Conservation (phyloP, 2,329 filamentous ascomycete genomes). For the Fusarium pseudoanthophilum region DNA sequence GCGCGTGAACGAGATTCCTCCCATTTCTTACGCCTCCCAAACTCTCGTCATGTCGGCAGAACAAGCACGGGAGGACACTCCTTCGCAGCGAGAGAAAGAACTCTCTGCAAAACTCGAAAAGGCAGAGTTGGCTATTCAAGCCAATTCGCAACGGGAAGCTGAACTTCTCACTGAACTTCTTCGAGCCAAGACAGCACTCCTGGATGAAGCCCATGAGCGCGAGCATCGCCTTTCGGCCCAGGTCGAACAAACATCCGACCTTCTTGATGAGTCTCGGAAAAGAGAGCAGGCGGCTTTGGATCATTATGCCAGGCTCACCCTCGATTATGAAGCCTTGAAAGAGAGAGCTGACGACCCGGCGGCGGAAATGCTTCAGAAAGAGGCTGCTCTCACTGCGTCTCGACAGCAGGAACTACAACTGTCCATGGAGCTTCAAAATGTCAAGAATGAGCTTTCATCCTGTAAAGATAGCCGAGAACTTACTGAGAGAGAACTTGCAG, state of each 20-base stretch:
- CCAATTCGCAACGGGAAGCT: background rate
- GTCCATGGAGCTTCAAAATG: background rate
- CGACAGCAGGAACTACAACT: constrained; percentile 5
- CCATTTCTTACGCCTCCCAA: background rate
- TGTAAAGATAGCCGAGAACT: background rate
- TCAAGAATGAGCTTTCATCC: background rate
- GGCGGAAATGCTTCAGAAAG: background rate
- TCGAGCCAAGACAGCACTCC: background rate
- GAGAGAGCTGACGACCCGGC: background rate
- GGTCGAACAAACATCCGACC: background rate
- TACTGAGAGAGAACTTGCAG: background rate
- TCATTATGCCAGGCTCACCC: background rate
- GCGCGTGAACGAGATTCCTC: background rate
- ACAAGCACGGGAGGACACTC: background rate
- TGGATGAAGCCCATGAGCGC: constrained; percentile 12
- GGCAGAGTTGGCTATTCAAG: background rate
- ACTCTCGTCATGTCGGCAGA: constrained; percentile 1
- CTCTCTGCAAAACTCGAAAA: constrained; percentile 10
- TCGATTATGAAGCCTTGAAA: background rate
- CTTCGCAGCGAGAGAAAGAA: constrained; percentile 12
- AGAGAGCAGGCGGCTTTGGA: background rate
- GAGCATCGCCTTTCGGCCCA: background rate
- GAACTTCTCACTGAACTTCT: constrained; percentile 10
- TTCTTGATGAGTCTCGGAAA: background rate
- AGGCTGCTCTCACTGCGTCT: background rate